Evolutionary conservation across 805 yeast genomes (phyloP), one percentile per base, ranked within the genome.

Genomic region (Cyberlindnera samutprakarnensis): DNA sequence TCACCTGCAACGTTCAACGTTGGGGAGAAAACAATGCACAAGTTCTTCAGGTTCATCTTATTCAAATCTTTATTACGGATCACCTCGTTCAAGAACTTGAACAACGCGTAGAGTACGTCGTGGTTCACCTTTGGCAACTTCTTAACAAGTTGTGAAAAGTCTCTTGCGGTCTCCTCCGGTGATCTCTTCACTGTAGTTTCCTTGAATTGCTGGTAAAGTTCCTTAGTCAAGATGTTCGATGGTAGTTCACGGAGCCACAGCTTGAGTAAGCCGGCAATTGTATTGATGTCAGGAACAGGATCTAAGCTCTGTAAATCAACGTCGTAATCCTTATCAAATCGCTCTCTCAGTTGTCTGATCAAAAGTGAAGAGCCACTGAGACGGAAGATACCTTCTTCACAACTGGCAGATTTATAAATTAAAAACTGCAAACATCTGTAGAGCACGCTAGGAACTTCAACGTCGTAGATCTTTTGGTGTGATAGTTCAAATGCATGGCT

Each of bases 371-470:
- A 84, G 4, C 97, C 97, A 56, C 88, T 84, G 36, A 87, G 62
- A 39, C 98, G 67, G 62, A 92, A 92, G 3, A 90, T 72, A 9
- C 98, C 98, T 49, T 87, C 95, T 54, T 85, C 92, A 39, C 71
- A 71, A n/a, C 78, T 63, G 0, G 94, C 95, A 15, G 78, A 75
- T 17, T 77, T 70, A 23, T 64, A 67, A 30, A 68, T 66, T 30
- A 90, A 62, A 43, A 69, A 83, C 35, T 74, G 80, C 21, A 88
- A 49, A 49, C 95, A 86, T 38, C 94, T 61, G 46, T 62, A 81
- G 13, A 85, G 72, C 7, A 90, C 76, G 25, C 87, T 75, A 2
- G 98, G 96, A 14, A 62, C 57, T 7, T 53, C 54, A 21, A 61
- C 64, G 14, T 70, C 66, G 36, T 60, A 51, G 46, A 68, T 41